Base-by-base conservation (phyloP, 805 yeast species). In the Candida yuanshanica region DNA sequence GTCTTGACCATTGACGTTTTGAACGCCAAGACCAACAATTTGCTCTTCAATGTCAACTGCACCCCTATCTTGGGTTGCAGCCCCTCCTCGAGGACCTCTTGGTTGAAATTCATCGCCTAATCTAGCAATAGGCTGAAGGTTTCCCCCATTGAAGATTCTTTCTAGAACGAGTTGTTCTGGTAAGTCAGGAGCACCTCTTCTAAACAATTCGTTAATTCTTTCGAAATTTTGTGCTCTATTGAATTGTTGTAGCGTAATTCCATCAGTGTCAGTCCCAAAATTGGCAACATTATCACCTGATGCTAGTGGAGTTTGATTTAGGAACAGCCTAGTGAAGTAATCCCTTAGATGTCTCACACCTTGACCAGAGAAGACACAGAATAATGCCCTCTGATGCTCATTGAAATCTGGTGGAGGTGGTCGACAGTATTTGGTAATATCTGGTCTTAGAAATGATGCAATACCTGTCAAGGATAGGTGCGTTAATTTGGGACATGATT, bases 401-500 rank as follows among this genome's bases (percentile, higher is more conserved):
- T 82, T 89, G 60, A 93, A 90, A 53, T 89, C 97, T 11, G 84
- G 78, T 4, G 99, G 98, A 2, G 98, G 93, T 8, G 82, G 85
- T 22, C 98, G 81, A 60, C 97, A 90, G 62, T 79, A 90, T 49
- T 77, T 79, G 1, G 91, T 83, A 37, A 91, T 79, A 55, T 91
- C 97, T 9, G 82, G 73, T 45, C 95, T 74, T 58, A 91, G 71
- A 64, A 93, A 91, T n/a, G 95, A 84, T 1, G 82, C 70, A 20
- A 91, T 89, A 0, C 98, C 99, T 0, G 98, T 93, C 45, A 91
- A 70, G 10, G 96, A 86, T 45, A 91, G 70, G 62, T 91, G 99
- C 1, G 96, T 89, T 42, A 91, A 68, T 48, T 81, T 77, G 4
- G 95, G 95, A 56, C 97, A 91, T 36, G 81, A 75, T 61, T 78